These are phyloP conservation scores for Colletotrichum paranaense DNA, from an alignment of 2,329 filamentous ascomycete genomes.

Conservation along the genomic window DNA sequence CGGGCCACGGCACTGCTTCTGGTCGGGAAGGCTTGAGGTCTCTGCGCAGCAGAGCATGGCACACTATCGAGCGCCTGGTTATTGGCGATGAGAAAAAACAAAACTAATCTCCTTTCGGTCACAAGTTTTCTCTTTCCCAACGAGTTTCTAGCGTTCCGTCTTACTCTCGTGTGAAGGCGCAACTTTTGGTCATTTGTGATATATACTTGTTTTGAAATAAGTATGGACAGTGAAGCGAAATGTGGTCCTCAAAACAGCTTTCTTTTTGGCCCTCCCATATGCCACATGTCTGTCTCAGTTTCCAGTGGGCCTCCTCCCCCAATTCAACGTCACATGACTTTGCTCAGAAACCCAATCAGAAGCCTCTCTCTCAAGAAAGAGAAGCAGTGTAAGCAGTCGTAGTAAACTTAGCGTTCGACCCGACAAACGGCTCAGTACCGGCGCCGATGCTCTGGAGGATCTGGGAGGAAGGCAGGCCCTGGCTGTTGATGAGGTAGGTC, in stretches of 20 bases:
- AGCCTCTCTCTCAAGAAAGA: not conserved
- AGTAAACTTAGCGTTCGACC: constrained; percentile 48
- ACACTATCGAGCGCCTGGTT: constrained; percentile 30
- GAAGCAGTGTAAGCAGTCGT: constrained; percentile 30
- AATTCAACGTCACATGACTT: not conserved
- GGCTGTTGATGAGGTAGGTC: constrained; percentile 61
- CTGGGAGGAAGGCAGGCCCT: constrained; percentile 56
- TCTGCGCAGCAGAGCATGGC: constrained; percentile 35
- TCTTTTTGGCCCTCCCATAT: not conserved
- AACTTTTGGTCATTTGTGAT: constrained; percentile 29
- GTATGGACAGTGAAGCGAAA: constrained; percentile 8
- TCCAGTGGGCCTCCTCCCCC: not conserved
- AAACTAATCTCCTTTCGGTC: not conserved
- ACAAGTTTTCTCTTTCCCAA: not conserved
- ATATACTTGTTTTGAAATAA: constrained; percentile 22
- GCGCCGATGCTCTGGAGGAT: constrained; percentile 55
- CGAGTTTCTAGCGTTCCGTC: not conserved
- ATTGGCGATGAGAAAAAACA: constrained; percentile 20
- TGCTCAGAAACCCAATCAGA: not conserved
- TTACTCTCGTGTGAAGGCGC: not conserved
- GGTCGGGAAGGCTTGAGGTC: constrained; percentile 52
- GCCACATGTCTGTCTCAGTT: constrained; percentile 17
- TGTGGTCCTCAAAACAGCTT: not conserved
- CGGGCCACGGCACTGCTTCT: constrained; percentile 46
- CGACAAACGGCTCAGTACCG: constrained; percentile 68